Conservation (phyloP, 129 eudicot species). For the Dittrichia graveolens region DNA sequence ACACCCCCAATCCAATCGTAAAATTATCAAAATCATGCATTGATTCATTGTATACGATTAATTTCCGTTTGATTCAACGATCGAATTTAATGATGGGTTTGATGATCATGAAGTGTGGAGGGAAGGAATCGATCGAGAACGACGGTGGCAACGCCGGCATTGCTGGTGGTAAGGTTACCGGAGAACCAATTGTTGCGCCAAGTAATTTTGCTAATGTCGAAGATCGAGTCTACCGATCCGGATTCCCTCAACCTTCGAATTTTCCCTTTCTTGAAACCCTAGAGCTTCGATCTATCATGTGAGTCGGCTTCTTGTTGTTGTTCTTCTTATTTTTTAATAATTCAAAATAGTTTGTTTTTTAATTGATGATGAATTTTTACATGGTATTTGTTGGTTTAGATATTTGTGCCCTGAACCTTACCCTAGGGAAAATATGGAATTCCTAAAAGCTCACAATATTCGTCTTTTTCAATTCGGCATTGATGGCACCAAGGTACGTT, state of each 20-base stretch:
- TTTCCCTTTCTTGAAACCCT: constrained; percentile 51
- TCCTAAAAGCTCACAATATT: constrained; percentile 48
- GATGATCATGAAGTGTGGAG: constrained; percentile 28
- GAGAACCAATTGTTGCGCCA: constrained; percentile 39
- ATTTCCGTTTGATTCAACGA: constrained; percentile 8
- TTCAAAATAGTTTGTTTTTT: background rate
- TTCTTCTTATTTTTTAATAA: background rate
- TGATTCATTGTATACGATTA: constrained; percentile 13
- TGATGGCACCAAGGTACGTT: constrained; percentile 72
- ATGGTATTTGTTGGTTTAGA: constrained; percentile 33
- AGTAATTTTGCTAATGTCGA: constrained; percentile 56
- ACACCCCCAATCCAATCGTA: constrained; percentile 38
- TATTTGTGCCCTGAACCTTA: constrained; percentile 66
- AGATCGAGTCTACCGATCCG: constrained; percentile 59
- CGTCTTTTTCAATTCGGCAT: constrained; percentile 58
- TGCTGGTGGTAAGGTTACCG: background rate
- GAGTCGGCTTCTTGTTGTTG: constrained; percentile 16
- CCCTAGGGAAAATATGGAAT: constrained; percentile 51
- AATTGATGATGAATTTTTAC: background rate
- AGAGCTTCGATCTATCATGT: constrained; percentile 59
- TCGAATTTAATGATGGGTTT: constrained; percentile 22
- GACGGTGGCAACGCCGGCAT: constrained; percentile 8
- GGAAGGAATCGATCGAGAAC: constrained; percentile 29
- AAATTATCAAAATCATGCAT: constrained; percentile 30
- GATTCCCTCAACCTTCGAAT: constrained; percentile 59